phyloP scores from a whole-genome alignment of 768 basidiomycete species.

The Tricholoma furcatifolium region DNA sequence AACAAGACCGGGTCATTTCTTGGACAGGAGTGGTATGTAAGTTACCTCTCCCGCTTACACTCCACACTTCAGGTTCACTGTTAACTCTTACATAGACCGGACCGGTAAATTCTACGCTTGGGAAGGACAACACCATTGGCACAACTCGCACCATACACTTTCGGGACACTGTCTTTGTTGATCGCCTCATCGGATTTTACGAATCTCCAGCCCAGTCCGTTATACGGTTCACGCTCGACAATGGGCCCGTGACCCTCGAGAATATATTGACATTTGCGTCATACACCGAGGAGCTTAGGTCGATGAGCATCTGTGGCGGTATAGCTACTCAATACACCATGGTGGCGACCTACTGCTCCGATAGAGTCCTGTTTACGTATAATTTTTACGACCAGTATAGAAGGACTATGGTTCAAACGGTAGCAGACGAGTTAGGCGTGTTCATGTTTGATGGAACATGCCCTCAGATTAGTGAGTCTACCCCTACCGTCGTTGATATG shows the following conservation, averaged over 20 bases:
- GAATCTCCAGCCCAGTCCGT: conserved; percentile 1
- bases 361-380: background rate
- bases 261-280: background rate
- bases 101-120: conserved; percentile 5
- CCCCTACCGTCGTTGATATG: too few species aligned
- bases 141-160: background rate
- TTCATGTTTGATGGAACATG: conserved; percentile 12
- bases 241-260: background rate
- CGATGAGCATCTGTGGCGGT: conserved; percentile 12
- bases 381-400: background rate
- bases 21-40: conserved; percentile 11
- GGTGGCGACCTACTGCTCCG: conserved; percentile 5
- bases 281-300: conserved; percentile 9
- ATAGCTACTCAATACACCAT: conserved; percentile 5
- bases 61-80: background rate
- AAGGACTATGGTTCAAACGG: background rate
- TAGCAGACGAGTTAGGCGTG: conserved; percentile 6
- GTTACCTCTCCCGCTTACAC: background rate
- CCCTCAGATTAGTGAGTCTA: background rate
- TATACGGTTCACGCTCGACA: background rate
- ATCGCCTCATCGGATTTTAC: conserved; percentile 2
- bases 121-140: conserved; percentile 11
- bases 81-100: background rate
- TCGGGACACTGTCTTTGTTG: background rate
- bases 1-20: conserved; percentile 8